Conservation (phyloP, 352 stramenopile species). For the Globisporangium nagaii region DNA sequence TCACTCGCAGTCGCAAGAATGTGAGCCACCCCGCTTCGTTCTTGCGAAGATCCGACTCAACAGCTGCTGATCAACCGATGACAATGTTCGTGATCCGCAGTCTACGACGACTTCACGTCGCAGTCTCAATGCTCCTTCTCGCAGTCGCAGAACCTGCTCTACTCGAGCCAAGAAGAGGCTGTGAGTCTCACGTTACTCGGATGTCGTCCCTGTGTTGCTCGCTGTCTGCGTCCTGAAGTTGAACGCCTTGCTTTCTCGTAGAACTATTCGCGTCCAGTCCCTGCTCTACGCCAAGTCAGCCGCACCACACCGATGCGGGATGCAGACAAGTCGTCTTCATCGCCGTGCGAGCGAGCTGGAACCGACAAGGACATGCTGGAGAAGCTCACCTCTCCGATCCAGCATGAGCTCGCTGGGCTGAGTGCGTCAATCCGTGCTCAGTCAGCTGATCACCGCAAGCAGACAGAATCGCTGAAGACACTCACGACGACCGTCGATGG, state of each 20-base stretch:
- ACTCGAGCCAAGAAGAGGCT: conserved; percentile 14
- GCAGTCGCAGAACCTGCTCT: conserved; percentile 11
- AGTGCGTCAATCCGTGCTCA: conserved; percentile 2
- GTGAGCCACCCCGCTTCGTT: background rate
- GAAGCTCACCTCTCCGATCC: conserved; percentile 7
- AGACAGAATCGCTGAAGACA: conserved; percentile 4
- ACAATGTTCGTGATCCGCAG: background rate
- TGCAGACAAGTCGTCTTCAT: background rate
- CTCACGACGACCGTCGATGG: background rate
- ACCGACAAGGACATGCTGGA: conserved; percentile 9
- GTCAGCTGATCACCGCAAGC: background rate
- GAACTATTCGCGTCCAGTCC: background rate
- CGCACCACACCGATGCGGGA: background rate
- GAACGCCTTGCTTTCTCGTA: background rate
- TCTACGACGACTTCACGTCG: conserved; percentile 12
- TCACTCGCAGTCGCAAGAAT: conserved; percentile 13
- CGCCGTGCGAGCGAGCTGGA: background rate
- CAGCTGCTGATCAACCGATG: background rate
- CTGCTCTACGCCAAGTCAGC: background rate
- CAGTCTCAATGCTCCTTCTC: conserved; percentile 13
- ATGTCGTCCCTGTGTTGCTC: background rate
- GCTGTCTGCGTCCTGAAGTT: background rate
- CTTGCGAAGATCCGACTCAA: background rate
- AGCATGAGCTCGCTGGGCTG: conserved; percentile 6
- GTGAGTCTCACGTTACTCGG: background rate